phyloP scores from a whole-genome alignment of 805 yeast genomes.

The Teunomyces tritomae region DNA sequence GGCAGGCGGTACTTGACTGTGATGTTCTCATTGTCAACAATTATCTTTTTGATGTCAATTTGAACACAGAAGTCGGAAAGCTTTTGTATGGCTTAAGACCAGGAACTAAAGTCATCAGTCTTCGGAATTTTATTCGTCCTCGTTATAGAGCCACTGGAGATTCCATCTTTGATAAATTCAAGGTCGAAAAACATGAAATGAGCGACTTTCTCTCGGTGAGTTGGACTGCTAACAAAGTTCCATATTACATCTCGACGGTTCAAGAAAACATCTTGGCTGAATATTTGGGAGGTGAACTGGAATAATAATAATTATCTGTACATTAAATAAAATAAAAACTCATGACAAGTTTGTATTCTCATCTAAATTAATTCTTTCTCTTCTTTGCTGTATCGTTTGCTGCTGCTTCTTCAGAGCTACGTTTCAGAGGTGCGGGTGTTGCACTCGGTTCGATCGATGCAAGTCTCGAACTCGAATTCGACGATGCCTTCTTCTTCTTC shows the following conservation, averaged over 20 bases:
- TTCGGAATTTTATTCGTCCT: conserved; percentile 76
- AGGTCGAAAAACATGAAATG: conserved; percentile 56
- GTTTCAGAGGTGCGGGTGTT: background rate
- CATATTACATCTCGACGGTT: conserved; percentile 75
- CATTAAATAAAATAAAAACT: background rate
- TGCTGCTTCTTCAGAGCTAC: background rate
- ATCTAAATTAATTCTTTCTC: background rate
- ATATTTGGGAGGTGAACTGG: conserved; percentile 17
- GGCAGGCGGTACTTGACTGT: conserved; percentile 52
- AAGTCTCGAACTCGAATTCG: conserved; percentile 27
- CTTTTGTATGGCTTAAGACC: conserved; percentile 61
- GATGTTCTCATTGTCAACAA: conserved; percentile 80
- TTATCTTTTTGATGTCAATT: conserved; percentile 73
- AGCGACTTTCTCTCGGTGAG: conserved; percentile 75
- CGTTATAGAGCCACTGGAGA: conserved; percentile 62
- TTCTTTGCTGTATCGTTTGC: conserved; percentile 2
- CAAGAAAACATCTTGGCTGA: conserved; percentile 37
- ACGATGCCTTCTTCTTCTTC: conserved; percentile 26
- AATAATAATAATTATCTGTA: background rate
- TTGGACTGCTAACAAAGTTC: conserved; percentile 86
- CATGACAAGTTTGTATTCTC: background rate
- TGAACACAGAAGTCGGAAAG: conserved; percentile 66
- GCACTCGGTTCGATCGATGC: conserved; percentile 36
- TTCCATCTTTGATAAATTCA: conserved; percentile 61
- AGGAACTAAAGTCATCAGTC: conserved; percentile 76